Evolutionary conservation across 257 asterid genomes (phyloP).

Genomic region (Oldenlandia corymbosa): DNA sequence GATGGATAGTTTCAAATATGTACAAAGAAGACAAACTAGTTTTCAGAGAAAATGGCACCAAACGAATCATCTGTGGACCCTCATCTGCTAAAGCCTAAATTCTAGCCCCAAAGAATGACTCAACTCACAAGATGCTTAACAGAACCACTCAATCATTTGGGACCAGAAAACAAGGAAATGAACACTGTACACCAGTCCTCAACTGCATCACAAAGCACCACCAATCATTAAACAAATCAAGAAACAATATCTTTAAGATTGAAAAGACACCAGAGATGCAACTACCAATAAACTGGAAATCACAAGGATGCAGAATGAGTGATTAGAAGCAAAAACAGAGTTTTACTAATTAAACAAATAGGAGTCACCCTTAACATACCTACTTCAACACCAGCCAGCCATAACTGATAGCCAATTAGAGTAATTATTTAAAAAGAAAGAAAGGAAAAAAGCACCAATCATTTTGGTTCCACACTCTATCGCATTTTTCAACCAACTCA

Average conservation of each 20-base stretch:
- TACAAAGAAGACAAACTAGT: constrained; percentile 5
- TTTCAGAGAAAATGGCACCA: neutral
- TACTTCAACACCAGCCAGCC: neutral
- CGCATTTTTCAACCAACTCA: neutral
- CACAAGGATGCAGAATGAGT: neutral
- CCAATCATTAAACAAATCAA: constrained; percentile 7
- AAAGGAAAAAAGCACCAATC: constrained; percentile 1
- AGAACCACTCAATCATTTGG: constrained; percentile 17
- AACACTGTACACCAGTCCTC: constrained; percentile 6
- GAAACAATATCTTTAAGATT: constrained; percentile 5
- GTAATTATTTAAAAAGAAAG: too few species aligned
- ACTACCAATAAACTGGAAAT: neutral
- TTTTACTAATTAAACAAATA: neutral
- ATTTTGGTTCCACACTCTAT: neutral
- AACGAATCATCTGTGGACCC: constrained; percentile 20
- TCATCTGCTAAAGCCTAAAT: neutral
- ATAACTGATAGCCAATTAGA: neutral
- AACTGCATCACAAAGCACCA: neutral
- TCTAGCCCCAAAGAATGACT: constrained; percentile 1
- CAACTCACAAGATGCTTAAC: constrained; percentile 10
- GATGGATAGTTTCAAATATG: neutral
- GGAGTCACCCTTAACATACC: neutral
- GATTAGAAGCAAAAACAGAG: neutral
- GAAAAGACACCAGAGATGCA: constrained; percentile 2
- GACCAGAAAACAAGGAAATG: neutral